Conservation (phyloP, 371 early-diverging fungal species). For the Mucor plumbeus region DNA sequence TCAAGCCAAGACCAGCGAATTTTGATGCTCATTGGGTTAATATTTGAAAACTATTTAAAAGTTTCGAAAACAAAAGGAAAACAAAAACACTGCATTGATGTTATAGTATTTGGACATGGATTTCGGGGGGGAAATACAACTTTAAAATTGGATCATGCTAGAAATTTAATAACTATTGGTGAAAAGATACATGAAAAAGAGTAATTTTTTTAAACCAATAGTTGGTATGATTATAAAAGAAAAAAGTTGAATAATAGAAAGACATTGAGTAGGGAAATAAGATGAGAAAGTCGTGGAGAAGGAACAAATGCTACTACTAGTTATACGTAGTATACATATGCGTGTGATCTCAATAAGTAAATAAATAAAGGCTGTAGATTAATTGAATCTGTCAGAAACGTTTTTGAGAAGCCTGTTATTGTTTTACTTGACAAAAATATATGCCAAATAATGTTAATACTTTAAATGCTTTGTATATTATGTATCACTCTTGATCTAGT, state of each 20-base stretch:
- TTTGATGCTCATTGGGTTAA: slow-evolving; percentile 69
- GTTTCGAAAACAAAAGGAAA: slow-evolving; percentile 50
- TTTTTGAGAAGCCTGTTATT: no score
- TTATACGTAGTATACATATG: no score
- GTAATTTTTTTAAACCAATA: slow-evolving; percentile 54
- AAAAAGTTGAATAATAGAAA: neutral
- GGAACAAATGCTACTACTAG: no score
- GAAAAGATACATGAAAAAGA: slow-evolving; percentile 48
- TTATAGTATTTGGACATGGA: slow-evolving; percentile 56
- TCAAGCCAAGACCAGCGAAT: slow-evolving; percentile 49
- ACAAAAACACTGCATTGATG: slow-evolving; percentile 69
- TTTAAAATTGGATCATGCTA: slow-evolving; percentile 80
- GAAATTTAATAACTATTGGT: slow-evolving; percentile 67
- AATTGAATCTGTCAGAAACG: no score
- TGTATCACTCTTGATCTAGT: no score
- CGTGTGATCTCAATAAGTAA: no score
- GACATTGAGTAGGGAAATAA: neutral
- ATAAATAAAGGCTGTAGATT: no score
- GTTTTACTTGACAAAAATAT: no score
- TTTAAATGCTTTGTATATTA: no score
- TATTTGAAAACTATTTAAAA: slow-evolving; percentile 54
- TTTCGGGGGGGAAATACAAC: slow-evolving; percentile 78
- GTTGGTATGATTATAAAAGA: slow-evolving; percentile 12
- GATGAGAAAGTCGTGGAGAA: neutral
- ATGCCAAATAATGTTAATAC: no score